Evolutionary conservation across 2,329 filamentous ascomycete genomes (phyloP), one percentile per base, ranked within the genome.

Genomic region (Tolypocladium nubicola): DNA sequence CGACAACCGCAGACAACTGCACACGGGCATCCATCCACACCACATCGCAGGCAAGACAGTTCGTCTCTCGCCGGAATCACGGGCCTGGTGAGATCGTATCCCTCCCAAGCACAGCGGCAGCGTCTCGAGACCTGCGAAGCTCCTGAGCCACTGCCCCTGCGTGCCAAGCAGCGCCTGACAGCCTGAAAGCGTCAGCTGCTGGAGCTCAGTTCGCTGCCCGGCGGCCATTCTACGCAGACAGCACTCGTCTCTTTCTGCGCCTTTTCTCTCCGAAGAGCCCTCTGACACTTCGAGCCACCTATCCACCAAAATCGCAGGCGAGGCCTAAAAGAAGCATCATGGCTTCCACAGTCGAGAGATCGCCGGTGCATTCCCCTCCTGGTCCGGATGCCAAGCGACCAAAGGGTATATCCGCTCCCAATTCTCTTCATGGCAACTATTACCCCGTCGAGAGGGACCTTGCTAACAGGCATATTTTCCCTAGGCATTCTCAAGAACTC

Each of bases 401-500:
- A 57, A 78, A 73, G 63, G 78, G 77, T 79, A 64, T 58, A 71
- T 45, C 35, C 26, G 19, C 37, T n/a, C 21, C 11, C 39, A 49
- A 3, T 13, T 8, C 8, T 11, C 14, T 8, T 43, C 23, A 54
- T 7, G 30, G n/a, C 9, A 3, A 6, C 19, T 16, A 4, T 30
- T 5, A 49, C 49, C 45, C 43, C 54, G 37, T 21, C 2, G 13
- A 19, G 16, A 3, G 19, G 19, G n/a, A 7, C 6, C 0, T 1
- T 50, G 5, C 47, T 50, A 9, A 50, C 47, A 7, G 2, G 9
- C 11, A 16, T 13, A 3, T 0, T 13, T 1, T 3, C 2, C 8
- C 16, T 21, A 97, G 93, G 93, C 64, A 97, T 97, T 66, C 84
- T 97, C 65, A 97, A 97, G 76, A 96, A 96, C 77, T 87, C 89